Conservation (phyloP, 2,329 filamentous ascomycete species). For the Alternaria postmessia region DNA sequence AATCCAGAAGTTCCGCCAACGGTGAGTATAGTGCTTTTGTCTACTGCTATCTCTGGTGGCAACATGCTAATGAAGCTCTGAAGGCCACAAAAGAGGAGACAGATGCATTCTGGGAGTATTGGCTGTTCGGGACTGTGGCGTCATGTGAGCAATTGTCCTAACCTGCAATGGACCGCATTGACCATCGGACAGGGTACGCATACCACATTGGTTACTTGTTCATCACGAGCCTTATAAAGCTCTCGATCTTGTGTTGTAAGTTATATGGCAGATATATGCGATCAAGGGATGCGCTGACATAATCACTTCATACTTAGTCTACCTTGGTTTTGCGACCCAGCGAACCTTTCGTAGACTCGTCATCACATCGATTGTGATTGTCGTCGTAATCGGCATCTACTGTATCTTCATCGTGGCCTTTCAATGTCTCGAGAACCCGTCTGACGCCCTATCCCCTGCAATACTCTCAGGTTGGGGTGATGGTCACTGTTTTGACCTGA, state of each 20-base stretch:
- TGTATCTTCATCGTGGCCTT: conserved; percentile 32
- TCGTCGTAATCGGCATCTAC: conserved; percentile 17
- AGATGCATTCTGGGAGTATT: background rate
- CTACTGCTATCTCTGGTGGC: background rate
- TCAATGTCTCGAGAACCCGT: conserved; percentile 30
- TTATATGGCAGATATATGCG: background rate
- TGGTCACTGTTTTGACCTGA: conserved; percentile 26
- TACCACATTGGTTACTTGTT: conserved; percentile 39
- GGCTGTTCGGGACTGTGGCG: conserved; percentile 18
- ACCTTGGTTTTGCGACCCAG: conserved; percentile 34
- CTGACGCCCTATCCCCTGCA: conserved; percentile 16
- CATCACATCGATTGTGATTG: conserved; percentile 22
- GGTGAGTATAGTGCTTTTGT: background rate
- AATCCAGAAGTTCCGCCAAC: background rate
- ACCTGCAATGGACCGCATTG: background rate
- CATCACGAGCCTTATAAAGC: conserved; percentile 34
- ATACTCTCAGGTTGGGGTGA: conserved; percentile 23
- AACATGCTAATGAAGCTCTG: background rate
- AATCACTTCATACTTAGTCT: conserved; percentile 13
- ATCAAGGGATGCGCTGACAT: background rate
- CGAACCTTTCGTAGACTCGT: conserved; percentile 31
- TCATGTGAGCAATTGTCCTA: conserved; percentile 15
- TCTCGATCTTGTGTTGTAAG: conserved; percentile 32
- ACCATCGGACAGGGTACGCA: conserved; percentile 22
- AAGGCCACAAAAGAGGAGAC: conserved; percentile 8